phyloP scores from a whole-genome alignment of 768 basidiomycete genomes.

The Agrocybe pediades region DNA sequence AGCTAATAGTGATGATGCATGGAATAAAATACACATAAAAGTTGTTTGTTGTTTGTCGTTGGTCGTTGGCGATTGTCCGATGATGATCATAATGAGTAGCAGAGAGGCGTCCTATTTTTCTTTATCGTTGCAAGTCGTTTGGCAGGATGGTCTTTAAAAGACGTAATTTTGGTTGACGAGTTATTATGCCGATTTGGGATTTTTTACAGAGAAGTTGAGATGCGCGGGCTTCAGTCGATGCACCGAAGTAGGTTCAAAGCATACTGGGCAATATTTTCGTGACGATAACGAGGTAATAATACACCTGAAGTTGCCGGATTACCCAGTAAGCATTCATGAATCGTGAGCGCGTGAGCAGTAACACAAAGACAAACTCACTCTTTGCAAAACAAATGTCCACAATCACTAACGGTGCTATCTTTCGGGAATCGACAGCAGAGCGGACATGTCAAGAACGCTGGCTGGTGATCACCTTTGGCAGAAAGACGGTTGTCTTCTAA shows the following conservation, averaged over 20 bases:
- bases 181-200: not conserved
- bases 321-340: not conserved
- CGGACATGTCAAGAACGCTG: slow-evolving; percentile 29
- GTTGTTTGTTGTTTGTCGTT: too few species aligned
- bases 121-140: too few species aligned
- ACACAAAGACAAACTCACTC: slow-evolving; percentile 11
- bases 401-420: slow-evolving; percentile 28
- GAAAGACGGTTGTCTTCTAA: slow-evolving; percentile 15
- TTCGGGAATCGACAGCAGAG: slow-evolving; percentile 32
- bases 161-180: too few species aligned
- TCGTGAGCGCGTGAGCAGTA: not conserved
- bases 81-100: too few species aligned
- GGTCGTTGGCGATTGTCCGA: too few species aligned
- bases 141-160: too few species aligned
- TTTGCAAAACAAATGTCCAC: slow-evolving; percentile 33
- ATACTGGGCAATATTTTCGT: slow-evolving; percentile 24
- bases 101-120: too few species aligned
- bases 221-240: slow-evolving; percentile 19
- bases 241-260: slow-evolving; percentile 17
- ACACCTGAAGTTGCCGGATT: slow-evolving; percentile 21
- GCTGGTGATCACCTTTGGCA: not conserved
- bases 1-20: too few species aligned
- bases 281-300: slow-evolving; percentile 15
- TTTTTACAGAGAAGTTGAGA: slow-evolving; percentile 15
- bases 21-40: too few species aligned